phyloP scores from a whole-genome alignment of 306 rosid species.

The Cucurbita ficifolia region DNA sequence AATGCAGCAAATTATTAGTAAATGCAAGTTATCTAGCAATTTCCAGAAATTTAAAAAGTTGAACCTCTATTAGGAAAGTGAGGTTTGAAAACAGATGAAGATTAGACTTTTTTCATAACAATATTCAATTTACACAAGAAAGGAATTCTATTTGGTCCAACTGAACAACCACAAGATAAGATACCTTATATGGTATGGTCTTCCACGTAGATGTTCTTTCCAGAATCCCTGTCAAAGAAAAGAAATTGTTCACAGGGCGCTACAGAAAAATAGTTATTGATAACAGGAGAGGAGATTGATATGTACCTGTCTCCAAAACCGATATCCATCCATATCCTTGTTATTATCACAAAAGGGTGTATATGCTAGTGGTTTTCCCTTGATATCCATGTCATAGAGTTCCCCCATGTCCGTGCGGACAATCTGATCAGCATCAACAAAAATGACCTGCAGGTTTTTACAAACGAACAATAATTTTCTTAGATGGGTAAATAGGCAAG shows the following conservation, averaged over 20 bases:
- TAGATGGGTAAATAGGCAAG: not conserved
- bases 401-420: constrained; percentile 7
- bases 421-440: constrained; percentile 89
- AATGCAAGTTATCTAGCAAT: not conserved
- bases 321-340: constrained; percentile 32
- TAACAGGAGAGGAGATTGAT: constrained; percentile 4
- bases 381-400: constrained; percentile 6
- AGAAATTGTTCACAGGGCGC: constrained; percentile 1
- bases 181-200: constrained; percentile 85
- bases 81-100: not conserved
- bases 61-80: not conserved
- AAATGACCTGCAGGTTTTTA: constrained; percentile 69
- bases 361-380: constrained; percentile 13
- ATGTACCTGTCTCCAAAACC: constrained; percentile 94
- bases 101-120: not conserved
- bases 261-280: constrained; percentile 1
- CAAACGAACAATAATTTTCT: not conserved
- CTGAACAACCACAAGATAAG: not conserved
- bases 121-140: not conserved
- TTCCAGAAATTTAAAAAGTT: not conserved
- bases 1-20: not conserved
- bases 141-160: not conserved
- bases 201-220: constrained; percentile 95
- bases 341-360: constrained; percentile 91
- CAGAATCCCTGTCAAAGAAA: constrained; percentile 66